These are phyloP conservation scores for Phytophthora ramorum DNA, from an alignment of 352 stramenopile genomes.

Conservation along the genomic window DNA sequence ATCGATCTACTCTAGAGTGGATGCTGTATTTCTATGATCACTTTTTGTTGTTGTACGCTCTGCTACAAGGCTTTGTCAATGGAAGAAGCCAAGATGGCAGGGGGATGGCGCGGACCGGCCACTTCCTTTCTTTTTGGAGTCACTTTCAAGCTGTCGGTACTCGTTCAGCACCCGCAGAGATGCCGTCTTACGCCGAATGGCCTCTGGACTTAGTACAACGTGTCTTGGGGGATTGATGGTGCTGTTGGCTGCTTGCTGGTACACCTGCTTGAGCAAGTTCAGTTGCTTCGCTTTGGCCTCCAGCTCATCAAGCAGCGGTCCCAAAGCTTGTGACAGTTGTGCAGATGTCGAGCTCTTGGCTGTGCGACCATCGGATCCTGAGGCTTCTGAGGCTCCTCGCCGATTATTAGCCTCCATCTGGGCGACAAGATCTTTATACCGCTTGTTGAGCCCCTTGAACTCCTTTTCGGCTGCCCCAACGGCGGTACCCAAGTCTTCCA, in stretches of 20 bases:
- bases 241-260: constrained; percentile 59
- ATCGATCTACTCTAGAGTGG: constrained; percentile 10
- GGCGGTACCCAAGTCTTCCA: constrained; percentile 56
- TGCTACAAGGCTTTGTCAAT: constrained; percentile 10
- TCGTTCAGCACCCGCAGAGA: constrained; percentile 73
- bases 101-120: constrained; percentile 18
- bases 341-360: constrained; percentile 20
- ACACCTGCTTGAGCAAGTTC: constrained; percentile 71
- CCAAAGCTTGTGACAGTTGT: constrained; percentile 55
- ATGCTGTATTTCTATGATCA: neutral
- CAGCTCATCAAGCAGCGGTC: constrained; percentile 61
- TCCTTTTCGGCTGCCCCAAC: constrained; percentile 52
- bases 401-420: constrained; percentile 45
- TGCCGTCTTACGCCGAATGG: constrained; percentile 65
- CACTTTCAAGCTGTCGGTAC: constrained; percentile 67
- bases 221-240: constrained; percentile 65
- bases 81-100: constrained; percentile 20
- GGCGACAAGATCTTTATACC: constrained; percentile 51
- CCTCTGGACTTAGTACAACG: constrained; percentile 61
- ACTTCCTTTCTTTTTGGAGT: constrained; percentile 46
- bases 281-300: constrained; percentile 74
- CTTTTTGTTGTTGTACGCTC: neutral
- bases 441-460: constrained; percentile 54
- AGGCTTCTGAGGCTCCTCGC: constrained; percentile 2
- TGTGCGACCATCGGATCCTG: constrained; percentile 10